Base-by-base conservation (phyloP, 345 rosid species). In the Lepidium sativum region DNA sequence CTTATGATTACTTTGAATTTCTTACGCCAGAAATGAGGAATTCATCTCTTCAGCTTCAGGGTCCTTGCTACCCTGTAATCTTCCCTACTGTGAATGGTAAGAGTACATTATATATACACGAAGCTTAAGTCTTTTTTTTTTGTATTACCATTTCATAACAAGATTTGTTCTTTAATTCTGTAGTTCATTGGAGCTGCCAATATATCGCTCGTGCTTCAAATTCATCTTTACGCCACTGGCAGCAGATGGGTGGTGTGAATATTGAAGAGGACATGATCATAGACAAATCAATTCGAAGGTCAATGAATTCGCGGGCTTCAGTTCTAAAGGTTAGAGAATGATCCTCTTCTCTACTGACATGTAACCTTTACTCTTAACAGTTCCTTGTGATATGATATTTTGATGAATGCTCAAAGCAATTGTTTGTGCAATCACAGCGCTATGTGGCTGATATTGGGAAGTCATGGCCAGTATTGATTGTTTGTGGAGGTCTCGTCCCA, bases 141-240 rank as follows among this genome's bases (percentile, higher is more conserved):
- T 29, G 23, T 39, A 1, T 11, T 33, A 40, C 37, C 0, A 4
- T 8, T 16, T 45, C 37, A 45, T 73, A 15, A 60, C 23, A 32
- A 58, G 38, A 1, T 53, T 43, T 34, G 27, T 1, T 65, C 12
- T 44, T 60, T 44, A 0, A 0, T 20, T 49, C 4, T 43, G 6
- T 85, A 94, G 96, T 94, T 65, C 86, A 84, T 59, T 94, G 99
- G 99, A 94, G 87, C 79, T 94, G 99, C 71, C 96, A 94, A 69
- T 88, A 78, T 63, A 78, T 94, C 43, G 97, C 92, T 16, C 95
- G 86, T 56, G 85, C 90, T 63, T 90, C 99, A 33, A 94, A 94
- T 67, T 62, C 79, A 40, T 94, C 99, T 5, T 40, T 90, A 75
- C 84, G 80, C 63, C 95, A 90, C 66, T 94, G 99, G 97, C 82